A percentile compares a stretch with the other conserved stretches of the same genome.
Evolutionary conservation across 495 filamentous ascomycete genomes (phyloP).

Genomic region (Aspergillus olivimuriae): DNA sequence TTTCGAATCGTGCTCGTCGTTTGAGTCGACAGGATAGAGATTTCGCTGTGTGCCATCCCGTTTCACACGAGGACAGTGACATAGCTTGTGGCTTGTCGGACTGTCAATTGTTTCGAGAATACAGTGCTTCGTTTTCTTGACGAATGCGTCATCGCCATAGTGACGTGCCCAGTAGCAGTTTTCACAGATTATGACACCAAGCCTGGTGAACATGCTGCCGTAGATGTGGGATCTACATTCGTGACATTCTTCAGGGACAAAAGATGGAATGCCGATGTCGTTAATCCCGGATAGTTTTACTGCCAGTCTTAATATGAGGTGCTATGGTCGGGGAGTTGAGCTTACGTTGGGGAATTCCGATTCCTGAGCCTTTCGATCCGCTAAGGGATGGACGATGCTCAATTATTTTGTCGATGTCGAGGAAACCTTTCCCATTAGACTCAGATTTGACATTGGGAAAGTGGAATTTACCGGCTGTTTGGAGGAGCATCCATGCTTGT

Average conservation of each 20-base stretch:
- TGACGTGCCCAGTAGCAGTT: conserved; percentile 14
- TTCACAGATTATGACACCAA: conserved; percentile 6
- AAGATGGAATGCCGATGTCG: neutral
- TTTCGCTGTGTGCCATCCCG: conserved; percentile 6
- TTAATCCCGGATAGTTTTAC: neutral
- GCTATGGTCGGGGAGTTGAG: neutral
- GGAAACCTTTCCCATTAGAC: conserved; percentile 18
- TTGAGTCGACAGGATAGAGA: conserved; percentile 18
- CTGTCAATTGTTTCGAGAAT: conserved; percentile 16
- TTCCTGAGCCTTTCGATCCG: conserved; percentile 15
- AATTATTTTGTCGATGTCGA: conserved; percentile 35
- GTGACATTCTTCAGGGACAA: neutral
- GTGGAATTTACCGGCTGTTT: conserved; percentile 9
- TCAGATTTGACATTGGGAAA: neutral
- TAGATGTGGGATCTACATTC: conserved; percentile 18
- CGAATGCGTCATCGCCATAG: conserved; percentile 6
- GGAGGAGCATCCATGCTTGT: conserved; percentile 17
- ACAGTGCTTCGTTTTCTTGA: conserved; percentile 30
- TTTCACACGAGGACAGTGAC: conserved; percentile 16
- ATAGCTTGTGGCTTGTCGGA: conserved; percentile 15
- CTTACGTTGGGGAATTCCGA: conserved; percentile 19
- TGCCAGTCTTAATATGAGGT: neutral
- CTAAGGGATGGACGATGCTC: conserved; percentile 21
- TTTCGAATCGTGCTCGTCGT: conserved; percentile 8
- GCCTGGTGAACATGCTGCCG: conserved; percentile 23